Conservation (phyloP, 2,329 filamentous ascomycete species). For the Scedosporium aurantiacum region DNA sequence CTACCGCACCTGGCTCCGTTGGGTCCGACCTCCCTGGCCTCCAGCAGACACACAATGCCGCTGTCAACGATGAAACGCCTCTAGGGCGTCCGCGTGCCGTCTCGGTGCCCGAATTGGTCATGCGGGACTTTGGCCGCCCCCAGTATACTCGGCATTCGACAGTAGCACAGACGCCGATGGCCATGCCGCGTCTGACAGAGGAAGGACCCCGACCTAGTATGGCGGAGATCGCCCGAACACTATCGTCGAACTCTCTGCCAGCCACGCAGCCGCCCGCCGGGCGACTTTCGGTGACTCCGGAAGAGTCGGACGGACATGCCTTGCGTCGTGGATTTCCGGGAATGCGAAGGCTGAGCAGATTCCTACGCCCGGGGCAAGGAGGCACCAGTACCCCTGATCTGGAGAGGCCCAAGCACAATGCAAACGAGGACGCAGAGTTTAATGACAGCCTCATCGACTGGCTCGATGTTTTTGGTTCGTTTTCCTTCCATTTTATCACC, state of each 20-base stretch:
- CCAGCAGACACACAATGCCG: neutral
- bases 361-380: slow-evolving; percentile 8
- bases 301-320: neutral
- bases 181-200: slow-evolving; percentile 28
- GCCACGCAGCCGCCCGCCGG: slow-evolving; percentile 17
- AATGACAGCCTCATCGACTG: slow-evolving; percentile 27
- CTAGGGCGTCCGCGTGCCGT: neutral
- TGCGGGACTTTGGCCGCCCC: neutral
- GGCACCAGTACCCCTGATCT: neutral
- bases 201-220: slow-evolving; percentile 25
- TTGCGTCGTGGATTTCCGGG: neutral
- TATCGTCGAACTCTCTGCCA: slow-evolving; percentile 13
- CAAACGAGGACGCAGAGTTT: slow-evolving; percentile 21
- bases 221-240: slow-evolving; percentile 19
- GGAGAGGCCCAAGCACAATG: neutral
- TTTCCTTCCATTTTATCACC: neutral
- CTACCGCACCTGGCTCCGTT: no score
- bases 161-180: slow-evolving; percentile 17
- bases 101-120: neutral
- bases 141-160: slow-evolving; percentile 18
- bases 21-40: no score
- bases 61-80: neutral
- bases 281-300: slow-evolving; percentile 8
- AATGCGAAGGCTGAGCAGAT: slow-evolving; percentile 4
- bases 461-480: slow-evolving; percentile 27